Base-by-base conservation (phyloP, 352 stramenopile species). In the Globisporangium lucens region DNA sequence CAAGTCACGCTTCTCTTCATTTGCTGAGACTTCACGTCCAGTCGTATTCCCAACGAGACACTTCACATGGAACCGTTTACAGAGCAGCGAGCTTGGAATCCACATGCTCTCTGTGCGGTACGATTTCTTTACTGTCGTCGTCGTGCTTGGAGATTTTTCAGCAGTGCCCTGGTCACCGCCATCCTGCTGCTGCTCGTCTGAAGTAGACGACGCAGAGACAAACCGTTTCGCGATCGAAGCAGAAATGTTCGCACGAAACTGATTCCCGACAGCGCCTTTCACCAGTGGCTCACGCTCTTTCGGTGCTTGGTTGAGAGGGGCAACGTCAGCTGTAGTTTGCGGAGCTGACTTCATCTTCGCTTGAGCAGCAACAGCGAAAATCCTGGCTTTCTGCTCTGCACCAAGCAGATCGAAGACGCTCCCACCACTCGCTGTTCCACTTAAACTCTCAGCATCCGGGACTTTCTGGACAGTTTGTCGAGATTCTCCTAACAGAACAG, bases 151-250 rank as follows among this genome's bases (percentile, higher is more conserved):
- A n/a, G 61, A 22, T 24, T 46, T 15, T 20, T 22, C 66, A 33
- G 15, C 13, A 41, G 20, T 7, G 4, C 24, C 2, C 68, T 52
- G 36, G 29, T 61, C 53, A 36, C 49, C 52, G 5, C 63, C 55
- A 8, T 73, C 58, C 17, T 62, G 51, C 12, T 51, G 63, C 13
- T 62, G 51, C 12, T 51, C 61, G 10, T 73, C 52, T 9, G 51
- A 43, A 2, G 68, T 64, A 0, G 67, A 69, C 20, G 63, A 74
- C n/a, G 83, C 83, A 0, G 82, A 82, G 9, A 90, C 74, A 35
- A 96, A 96, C 30, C 88, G 77, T 70, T 93, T 94, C 4, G 86
- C 78, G 67, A 96, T 94, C 10, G 85, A 91, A 1, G 86, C 86
- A 56, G 86, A 80, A 47, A 95, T 93, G 47, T 80, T 91, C 24